Base-by-base conservation (phyloP, 169 alveolate genomes). In the Cryptosporidium tyzzeri region DNA sequence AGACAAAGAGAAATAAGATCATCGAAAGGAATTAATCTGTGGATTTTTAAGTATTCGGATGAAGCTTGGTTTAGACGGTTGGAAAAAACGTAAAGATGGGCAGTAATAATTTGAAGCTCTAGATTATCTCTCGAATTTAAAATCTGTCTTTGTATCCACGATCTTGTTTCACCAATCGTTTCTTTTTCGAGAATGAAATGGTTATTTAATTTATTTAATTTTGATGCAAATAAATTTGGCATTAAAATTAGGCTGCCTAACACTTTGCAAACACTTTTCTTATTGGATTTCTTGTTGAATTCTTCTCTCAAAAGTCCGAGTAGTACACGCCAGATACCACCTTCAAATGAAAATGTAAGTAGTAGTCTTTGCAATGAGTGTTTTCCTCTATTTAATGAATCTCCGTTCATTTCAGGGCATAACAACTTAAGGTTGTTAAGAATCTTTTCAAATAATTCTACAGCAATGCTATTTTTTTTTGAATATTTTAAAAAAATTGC, bases 131-230 rank as follows among this genome's bases (percentile, higher is more conserved):
- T 45, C 26, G 75, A 80, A 37, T 80, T 37, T 48, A 80, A 26
- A 10, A 48, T 48, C 29, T 80, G 89, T 26, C 89, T 80, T 62
- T 80, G 89, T 14, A 80, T 80, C 89, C 89, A 80, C 45, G 89
- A 80, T 80, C 89, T 59, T 1, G 89, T 80, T 35, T 80, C 89
- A 65, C 89, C 35, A 23, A 80, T 80, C 29, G 75, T 41, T 65
- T 80, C 89, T 80, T 80, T 80, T 62, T 80, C 89, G 41, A 80
- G 75, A 16, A 23, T 14, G 45, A 41, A 65, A 33, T 37, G 23
- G 21, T 59, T 62, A 31, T 80, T 80, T 14, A 35, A 18, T 31
- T 14, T 18, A 44, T 18, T 61, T 18, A 62, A 41, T 16, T 37
- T 44, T 39, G 67, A 61, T 26, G 7, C 59, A 48, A 62, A 80